Conservation (phyloP, 257 asterid genomes). For the Nicotiana benthamiana region DNA sequence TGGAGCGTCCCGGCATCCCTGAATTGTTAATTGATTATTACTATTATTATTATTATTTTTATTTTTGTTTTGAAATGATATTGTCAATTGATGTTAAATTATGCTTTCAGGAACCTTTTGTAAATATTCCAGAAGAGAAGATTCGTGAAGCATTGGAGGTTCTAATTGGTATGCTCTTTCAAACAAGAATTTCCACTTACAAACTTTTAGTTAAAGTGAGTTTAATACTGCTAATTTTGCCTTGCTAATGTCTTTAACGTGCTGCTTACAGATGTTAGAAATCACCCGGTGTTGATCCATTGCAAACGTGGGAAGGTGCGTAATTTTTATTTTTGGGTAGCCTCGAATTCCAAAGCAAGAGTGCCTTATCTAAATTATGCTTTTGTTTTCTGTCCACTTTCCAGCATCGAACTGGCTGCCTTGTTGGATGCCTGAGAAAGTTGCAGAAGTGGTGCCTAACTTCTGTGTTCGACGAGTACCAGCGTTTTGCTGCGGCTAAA, state of each 20-base stretch:
- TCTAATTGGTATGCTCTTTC: slow-evolving; percentile 36
- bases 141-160: slow-evolving; percentile 70
- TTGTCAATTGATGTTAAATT: background rate
- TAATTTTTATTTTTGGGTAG: background rate
- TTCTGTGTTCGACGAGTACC: slow-evolving; percentile 84
- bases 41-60: background rate
- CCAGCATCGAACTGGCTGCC: slow-evolving; percentile 92
- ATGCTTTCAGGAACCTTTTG: slow-evolving; percentile 68
- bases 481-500: slow-evolving; percentile 81
- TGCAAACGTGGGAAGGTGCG: slow-evolving; percentile 88
- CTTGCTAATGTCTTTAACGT: slow-evolving; percentile 1
- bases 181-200: background rate
- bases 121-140: slow-evolving; percentile 68
- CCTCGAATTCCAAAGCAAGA: background rate
- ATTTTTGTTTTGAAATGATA: background rate
- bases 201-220: background rate
- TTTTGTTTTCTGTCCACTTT: slow-evolving; percentile 4
- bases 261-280: slow-evolving; percentile 44
- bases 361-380: background rate
- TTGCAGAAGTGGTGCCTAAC: slow-evolving; percentile 74
- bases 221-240: background rate
- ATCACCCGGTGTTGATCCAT: slow-evolving; percentile 72
- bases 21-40: background rate
- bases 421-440: slow-evolving; percentile 83
- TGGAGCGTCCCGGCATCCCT: no score